A percentile compares a stretch with the other conserved stretches of the same genome.
These are phyloP conservation scores for Arachnomyces sp. DNA, from an alignment of 2,329 filamentous ascomycete species.

Conservation along the genomic window DNA sequence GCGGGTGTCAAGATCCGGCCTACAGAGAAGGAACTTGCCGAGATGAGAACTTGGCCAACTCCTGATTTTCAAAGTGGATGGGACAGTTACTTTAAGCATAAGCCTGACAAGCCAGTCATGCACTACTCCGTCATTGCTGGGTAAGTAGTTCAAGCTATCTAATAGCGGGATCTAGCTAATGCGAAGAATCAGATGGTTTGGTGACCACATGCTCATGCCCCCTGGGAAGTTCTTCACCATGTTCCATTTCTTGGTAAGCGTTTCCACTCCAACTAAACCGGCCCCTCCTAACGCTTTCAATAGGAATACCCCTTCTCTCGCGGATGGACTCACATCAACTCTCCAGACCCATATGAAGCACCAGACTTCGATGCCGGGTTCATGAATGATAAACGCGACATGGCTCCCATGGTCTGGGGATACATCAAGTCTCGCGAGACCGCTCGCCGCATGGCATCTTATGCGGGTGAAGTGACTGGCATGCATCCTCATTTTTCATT, in stretches of 20 bases:
- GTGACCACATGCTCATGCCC: constrained; percentile 52
- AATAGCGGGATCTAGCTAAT: constrained; percentile 7
- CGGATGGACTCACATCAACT: constrained; percentile 61
- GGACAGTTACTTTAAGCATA: constrained; percentile 76
- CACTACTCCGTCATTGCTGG: constrained; percentile 71
- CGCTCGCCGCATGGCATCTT: constrained; percentile 67
- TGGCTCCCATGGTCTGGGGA: constrained; percentile 77
- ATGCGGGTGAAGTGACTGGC: constrained; percentile 60
- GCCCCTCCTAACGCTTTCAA: neutral
- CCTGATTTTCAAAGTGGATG: constrained; percentile 66
- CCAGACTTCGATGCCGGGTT: constrained; percentile 75
- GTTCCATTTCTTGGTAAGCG: constrained; percentile 61
- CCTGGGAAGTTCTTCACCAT: constrained; percentile 75
- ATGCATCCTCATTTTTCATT: constrained; percentile 65
- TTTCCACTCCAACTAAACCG: neutral
- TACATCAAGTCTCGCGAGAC: constrained; percentile 79
- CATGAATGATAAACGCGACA: constrained; percentile 78
- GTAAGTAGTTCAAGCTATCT: constrained; percentile 17
- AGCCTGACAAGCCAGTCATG: constrained; percentile 81
- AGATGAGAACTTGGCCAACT: constrained; percentile 65
- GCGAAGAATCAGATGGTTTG: constrained; percentile 27
- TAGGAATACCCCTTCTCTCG: constrained; percentile 66
- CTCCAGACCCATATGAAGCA: constrained; percentile 62
- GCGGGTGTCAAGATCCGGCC: constrained; percentile 72
- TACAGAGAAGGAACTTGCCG: constrained; percentile 56